Conservation (phyloP, 192 early-diverging fungal species). For the Coemansia sp. region DNA sequence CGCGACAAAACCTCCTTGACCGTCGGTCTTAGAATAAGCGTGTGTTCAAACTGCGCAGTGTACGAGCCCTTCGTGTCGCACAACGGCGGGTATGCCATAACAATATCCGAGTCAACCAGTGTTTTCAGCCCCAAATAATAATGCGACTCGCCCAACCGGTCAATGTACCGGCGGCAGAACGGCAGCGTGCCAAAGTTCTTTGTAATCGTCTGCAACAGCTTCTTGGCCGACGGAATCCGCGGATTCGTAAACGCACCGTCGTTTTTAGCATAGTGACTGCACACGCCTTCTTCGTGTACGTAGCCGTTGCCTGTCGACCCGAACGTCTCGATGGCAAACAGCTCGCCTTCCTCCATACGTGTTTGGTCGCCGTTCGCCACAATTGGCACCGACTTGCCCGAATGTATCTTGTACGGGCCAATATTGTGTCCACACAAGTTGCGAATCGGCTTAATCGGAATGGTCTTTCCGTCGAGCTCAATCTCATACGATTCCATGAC, state of each 20-base stretch:
- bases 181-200: conserved; percentile 92
- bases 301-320: conserved; percentile 90
- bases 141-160: conserved; percentile 88
- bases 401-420: conserved; percentile 88
- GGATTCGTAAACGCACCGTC: conserved; percentile 39
- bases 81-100: conserved; percentile 87
- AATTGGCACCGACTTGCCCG: conserved; percentile 93
- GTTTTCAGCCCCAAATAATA: conserved; percentile 83
- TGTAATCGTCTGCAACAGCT: conserved; percentile 59
- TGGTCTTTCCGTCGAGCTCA: conserved; percentile 88
- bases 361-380: conserved; percentile 82
- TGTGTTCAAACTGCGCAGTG: conserved; percentile 98
- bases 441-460: conserved; percentile 87
- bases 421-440: conserved; percentile 98
- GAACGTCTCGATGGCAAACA: conserved; percentile 97
- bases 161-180: conserved; percentile 94
- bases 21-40: conserved; percentile 84
- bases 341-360: conserved; percentile 96
- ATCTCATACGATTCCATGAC: conserved; percentile 99
- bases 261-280: conserved; percentile 83
- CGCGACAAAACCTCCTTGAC: conserved; percentile 81
- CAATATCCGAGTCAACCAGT: conserved; percentile 80
- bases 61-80: conserved; percentile 80
- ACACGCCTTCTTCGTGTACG: conserved; percentile 87
- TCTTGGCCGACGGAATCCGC: conserved; percentile 35